Conservation (phyloP, 2,329 filamentous ascomycete species). For the Aureobasidium sp. region DNA sequence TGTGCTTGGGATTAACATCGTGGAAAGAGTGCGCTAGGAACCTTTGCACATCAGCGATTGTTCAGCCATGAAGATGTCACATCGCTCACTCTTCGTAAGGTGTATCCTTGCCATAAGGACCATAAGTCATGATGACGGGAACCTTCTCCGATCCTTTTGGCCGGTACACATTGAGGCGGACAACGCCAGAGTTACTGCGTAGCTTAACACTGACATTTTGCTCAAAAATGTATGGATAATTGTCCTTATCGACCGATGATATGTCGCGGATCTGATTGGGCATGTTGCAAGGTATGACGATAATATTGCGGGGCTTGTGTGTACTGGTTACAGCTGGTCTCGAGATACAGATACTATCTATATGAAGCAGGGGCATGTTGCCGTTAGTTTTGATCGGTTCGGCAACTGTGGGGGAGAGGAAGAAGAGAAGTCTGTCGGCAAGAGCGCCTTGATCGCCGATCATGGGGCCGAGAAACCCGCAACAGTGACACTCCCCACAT, state of each 20-base stretch:
- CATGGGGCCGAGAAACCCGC: too few species aligned
- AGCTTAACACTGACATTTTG: slow-evolving; percentile 41
- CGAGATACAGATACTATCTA: too few species aligned
- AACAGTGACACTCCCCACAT: too few species aligned
- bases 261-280: slow-evolving; percentile 25
- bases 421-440: too few species aligned
- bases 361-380: too few species aligned
- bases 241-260: slow-evolving; percentile 27
- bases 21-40: background rate
- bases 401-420: too few species aligned
- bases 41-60: background rate
- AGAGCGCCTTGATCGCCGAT: too few species aligned
- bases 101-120: slow-evolving; percentile 3
- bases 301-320: too few species aligned
- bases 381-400: too few species aligned
- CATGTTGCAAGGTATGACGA: too few species aligned
- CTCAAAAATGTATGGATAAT: slow-evolving; percentile 41
- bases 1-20: background rate
- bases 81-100: slow-evolving; percentile 2
- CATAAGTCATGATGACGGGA: slow-evolving; percentile 6
- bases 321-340: too few species aligned
- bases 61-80: too few species aligned
- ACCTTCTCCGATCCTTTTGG: slow-evolving; percentile 28
- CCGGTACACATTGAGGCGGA: slow-evolving; percentile 45
- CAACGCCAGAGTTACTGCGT: slow-evolving; percentile 33